Evolutionary conservation across 2,329 filamentous ascomycete species (phyloP).

Genomic region (Fusarium succisae): DNA sequence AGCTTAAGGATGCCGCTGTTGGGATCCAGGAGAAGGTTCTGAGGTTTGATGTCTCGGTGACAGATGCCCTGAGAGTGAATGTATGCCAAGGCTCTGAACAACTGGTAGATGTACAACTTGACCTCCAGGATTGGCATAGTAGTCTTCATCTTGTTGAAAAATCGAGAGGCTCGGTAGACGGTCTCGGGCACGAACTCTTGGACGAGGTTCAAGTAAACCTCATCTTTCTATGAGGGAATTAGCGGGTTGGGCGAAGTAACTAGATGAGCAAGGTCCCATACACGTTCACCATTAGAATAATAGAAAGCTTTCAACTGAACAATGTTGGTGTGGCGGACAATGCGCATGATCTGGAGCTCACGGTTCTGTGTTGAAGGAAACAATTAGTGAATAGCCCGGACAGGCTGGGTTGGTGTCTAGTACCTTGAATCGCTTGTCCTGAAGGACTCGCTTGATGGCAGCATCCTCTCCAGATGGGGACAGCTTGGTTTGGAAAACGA

Average conservation of each 20-base stretch:
- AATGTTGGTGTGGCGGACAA: slow-evolving; percentile 98
- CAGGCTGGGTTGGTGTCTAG: slow-evolving; percentile 4
- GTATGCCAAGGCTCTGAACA: slow-evolving; percentile 97
- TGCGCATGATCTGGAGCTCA: slow-evolving; percentile 99
- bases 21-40: slow-evolving; percentile 94
- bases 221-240: slow-evolving; percentile 76
- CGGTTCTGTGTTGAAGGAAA: slow-evolving; percentile 75
- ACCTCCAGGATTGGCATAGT: slow-evolving; percentile 99
- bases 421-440: slow-evolving; percentile 99
- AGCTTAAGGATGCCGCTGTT: slow-evolving; percentile 92
- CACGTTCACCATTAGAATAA: slow-evolving; percentile 98
- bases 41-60: slow-evolving; percentile 98
- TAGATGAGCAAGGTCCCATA: slow-evolving; percentile 56
- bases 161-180: slow-evolving; percentile 95
- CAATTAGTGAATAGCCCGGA: slow-evolving; percentile 26
- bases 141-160: slow-evolving; percentile 99
- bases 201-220: slow-evolving; percentile 98
- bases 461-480: slow-evolving; percentile 98
- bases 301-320: slow-evolving; percentile 99
- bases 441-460: slow-evolving; percentile 97
- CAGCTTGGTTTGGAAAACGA: slow-evolving; percentile 98
- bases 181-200: slow-evolving; percentile 99
- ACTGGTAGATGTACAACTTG: slow-evolving; percentile 99
- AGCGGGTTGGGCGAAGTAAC: slow-evolving; percentile 10
- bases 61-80: slow-evolving; percentile 99